Evolutionary conservation across 805 yeast genomes (phyloP).

Genomic region (Wickerhamiella slavikovae): DNA sequence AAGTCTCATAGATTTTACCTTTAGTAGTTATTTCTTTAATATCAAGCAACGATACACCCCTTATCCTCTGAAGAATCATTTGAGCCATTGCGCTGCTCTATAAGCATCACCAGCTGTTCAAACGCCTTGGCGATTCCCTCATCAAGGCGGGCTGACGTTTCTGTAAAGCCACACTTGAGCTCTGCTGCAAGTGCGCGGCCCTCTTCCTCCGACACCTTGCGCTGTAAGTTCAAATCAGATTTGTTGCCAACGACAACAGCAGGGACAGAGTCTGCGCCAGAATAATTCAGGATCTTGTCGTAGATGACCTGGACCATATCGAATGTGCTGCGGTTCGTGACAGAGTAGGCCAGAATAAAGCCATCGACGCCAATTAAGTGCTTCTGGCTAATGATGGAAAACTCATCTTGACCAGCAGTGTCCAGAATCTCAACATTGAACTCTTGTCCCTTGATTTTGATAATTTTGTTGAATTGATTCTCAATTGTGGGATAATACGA

Average conservation of each 20-base stretch:
- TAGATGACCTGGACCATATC: conserved; percentile 57
- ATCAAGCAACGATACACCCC: conserved; percentile 28
- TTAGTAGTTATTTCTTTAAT: too few species aligned
- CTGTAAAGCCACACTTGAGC: conserved; percentile 54
- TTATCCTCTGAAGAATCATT: conserved; percentile 23
- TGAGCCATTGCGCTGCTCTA: conserved; percentile 44
- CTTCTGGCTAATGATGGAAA: conserved; percentile 57
- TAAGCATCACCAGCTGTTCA: conserved; percentile 34
- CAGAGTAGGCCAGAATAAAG: conserved; percentile 61
- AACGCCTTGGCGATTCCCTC: conserved; percentile 47
- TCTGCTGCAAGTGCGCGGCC: conserved; percentile 41
- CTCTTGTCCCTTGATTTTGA: conserved; percentile 49
- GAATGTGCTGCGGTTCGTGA: conserved; percentile 57
- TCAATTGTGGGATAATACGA: conserved; percentile 82
- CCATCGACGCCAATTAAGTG: conserved; percentile 71
- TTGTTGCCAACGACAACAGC: conserved; percentile 64
- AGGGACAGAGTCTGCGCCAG: conserved; percentile 50
- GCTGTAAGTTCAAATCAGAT: conserved; percentile 43
- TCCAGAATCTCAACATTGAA: conserved; percentile 72
- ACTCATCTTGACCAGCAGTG: conserved; percentile 89
- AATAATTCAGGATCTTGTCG: conserved; percentile 55
- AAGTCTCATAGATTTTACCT: neutral
- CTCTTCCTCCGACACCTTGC: conserved; percentile 36
- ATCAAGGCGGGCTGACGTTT: conserved; percentile 65
- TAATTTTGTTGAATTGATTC: conserved; percentile 55